Base-by-base conservation (phyloP, 2,329 filamentous ascomycete genomes). In the Fusarium camptoceras region DNA sequence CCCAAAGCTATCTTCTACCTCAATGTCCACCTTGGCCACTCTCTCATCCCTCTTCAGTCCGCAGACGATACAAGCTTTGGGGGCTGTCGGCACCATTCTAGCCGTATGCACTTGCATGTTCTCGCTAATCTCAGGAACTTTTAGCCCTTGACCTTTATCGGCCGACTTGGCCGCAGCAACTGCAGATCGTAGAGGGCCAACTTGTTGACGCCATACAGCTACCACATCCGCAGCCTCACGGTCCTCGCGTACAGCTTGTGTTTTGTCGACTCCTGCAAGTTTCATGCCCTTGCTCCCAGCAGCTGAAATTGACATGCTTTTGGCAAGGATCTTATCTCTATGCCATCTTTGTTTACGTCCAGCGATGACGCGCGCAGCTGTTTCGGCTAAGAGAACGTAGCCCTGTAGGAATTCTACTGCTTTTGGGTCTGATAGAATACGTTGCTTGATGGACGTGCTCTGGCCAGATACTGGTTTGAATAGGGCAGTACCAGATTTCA, bases 271-370 rank as follows among this genome's bases (percentile, higher is more conserved):
- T 15, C 93, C 92, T 1, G 91, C 88, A 22, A 98, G 87, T 80
- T 98, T 98, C 95, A 98, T 98, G 6, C 95, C 90, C 73, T 92
- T 93, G 55, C 89, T 88, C 5, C 90, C 91, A 4, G 90, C 87
- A 18, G 89, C 89, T 2, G 93, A 93, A 66, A 98, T 97, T 59
- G 92, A 90, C 92, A 97, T 97, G 76, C 91, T 91, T 79, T 97
- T 94, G 3, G 92, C 88, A 15, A 98, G 84, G 66, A 94, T 89
- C 66, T 89, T 91, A 80, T 98, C 95, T 56, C 95, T 88, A 78
- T 97, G 95, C 95, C 95, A 98, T 59, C 95, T 91, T 54, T 92
- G 83, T 75, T 93, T 94, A 61, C 95, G 90, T 14, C 94, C 95
- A 3, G 93, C 92, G 60, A 98, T 90, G 51, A 98, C 87, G 46